These are phyloP conservation scores for Bimuria novae-zelandiae DNA, from an alignment of 2,329 filamentous ascomycete species.

Conservation along the genomic window DNA sequence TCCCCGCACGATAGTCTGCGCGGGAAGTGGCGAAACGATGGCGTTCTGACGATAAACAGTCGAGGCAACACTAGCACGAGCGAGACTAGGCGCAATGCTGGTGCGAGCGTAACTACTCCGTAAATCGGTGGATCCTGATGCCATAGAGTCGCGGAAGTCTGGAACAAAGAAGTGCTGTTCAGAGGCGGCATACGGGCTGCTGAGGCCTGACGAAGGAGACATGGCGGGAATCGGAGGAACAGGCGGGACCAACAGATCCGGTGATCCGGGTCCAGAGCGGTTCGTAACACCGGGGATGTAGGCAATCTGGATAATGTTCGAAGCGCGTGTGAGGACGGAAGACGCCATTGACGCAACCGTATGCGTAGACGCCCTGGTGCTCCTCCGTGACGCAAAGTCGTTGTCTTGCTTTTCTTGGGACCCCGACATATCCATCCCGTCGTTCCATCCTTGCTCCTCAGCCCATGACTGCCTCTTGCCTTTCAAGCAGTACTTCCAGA, in stretches of 20 bases:
- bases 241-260: constrained; percentile 80
- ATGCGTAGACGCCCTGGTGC: constrained; percentile 76
- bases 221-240: constrained; percentile 83
- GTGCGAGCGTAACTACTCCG: constrained; percentile 52
- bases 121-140: constrained; percentile 71
- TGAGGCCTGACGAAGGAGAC: constrained; percentile 60
- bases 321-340: constrained; percentile 91
- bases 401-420: constrained; percentile 61
- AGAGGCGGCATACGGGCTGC: constrained; percentile 60
- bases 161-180: constrained; percentile 95
- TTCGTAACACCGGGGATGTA: constrained; percentile 98
- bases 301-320: constrained; percentile 98
- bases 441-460: constrained; percentile 61
- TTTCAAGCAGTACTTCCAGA: constrained; percentile 89
- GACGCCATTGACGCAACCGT: constrained; percentile 92
- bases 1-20: constrained; percentile 83
- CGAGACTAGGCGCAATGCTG: constrained; percentile 56
- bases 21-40: constrained; percentile 75
- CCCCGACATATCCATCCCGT: constrained; percentile 55
- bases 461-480: constrained; percentile 67
- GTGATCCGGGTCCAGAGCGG: constrained; percentile 81
- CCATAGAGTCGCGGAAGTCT: constrained; percentile 88
- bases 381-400: constrained; percentile 59
- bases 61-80: constrained; percentile 72
- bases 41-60: constrained; percentile 94